Evolutionary conservation across 805 yeast species (phyloP).

Genomic region (Wickerhamomyces tratensis): DNA sequence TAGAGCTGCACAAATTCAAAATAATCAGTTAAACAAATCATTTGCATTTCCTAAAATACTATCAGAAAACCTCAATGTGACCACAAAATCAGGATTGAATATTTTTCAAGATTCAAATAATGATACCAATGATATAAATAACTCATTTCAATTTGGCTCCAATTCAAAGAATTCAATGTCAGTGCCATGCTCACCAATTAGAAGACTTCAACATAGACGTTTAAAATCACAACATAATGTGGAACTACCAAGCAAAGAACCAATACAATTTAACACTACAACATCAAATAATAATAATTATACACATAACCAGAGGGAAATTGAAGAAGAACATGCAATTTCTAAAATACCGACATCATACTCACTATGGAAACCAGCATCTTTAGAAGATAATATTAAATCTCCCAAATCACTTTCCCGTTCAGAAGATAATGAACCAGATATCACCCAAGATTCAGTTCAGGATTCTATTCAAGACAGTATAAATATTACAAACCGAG

Average conservation of each 20-base stretch:
- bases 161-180: too few species aligned
- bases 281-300: too few species aligned
- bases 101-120: too few species aligned
- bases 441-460: background rate
- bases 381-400: background rate
- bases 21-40: constrained; percentile 14
- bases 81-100: too few species aligned
- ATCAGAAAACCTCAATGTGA: too few species aligned
- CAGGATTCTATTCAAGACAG: too few species aligned
- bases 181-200: too few species aligned
- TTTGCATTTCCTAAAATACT: constrained; percentile 15
- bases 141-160: too few species aligned
- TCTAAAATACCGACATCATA: background rate
- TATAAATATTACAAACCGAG: too few species aligned
- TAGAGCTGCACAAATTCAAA: constrained; percentile 12
- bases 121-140: background rate
- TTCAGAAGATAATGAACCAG: background rate
- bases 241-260: background rate
- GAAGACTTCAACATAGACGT: background rate
- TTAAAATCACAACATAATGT: background rate
- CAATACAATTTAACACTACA: too few species aligned
- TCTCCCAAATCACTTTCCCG: too few species aligned
- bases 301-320: background rate
- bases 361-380: background rate
- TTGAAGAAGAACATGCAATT: background rate